These are phyloP conservation scores for Moringa oleifera DNA, from an alignment of 345 rosid genomes.

Conservation along the genomic window DNA sequence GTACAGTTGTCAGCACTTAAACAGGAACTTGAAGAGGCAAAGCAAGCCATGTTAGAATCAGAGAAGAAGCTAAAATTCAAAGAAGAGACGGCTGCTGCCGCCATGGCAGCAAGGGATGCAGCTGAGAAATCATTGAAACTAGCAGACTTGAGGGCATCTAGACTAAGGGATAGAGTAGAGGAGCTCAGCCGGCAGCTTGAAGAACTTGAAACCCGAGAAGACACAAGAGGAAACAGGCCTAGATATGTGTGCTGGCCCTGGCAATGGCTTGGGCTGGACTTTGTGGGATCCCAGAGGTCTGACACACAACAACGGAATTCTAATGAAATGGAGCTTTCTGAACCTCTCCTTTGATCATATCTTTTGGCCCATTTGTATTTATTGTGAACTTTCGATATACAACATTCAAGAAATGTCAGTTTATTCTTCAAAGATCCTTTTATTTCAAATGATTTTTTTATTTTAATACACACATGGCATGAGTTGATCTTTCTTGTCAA, in stretches of 20 bases:
- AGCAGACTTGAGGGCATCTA: constrained; percentile 82
- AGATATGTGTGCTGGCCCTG: constrained; percentile 97
- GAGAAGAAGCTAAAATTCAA: constrained; percentile 90
- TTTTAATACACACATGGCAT: not conserved
- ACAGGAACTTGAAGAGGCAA: constrained; percentile 89
- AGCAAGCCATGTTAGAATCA: constrained; percentile 59
- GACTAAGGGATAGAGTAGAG: constrained; percentile 89
- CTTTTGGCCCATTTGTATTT: constrained; percentile 12
- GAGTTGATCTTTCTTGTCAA: not conserved
- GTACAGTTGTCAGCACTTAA: constrained; percentile 58
- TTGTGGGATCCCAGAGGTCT: constrained; percentile 55
- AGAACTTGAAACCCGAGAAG: constrained; percentile 70
- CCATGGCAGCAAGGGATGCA: constrained; percentile 99
- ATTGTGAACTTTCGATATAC: constrained; percentile 12
- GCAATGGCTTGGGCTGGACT: constrained; percentile 97
- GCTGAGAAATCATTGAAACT: constrained; percentile 88
- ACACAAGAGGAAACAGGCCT: constrained; percentile 42
- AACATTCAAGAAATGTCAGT: constrained; percentile 13
- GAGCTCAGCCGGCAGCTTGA: constrained; percentile 80
- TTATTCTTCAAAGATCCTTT: constrained; percentile 6
- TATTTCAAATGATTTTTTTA: constrained; percentile 4
- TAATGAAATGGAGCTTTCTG: constrained; percentile 97
- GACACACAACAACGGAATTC: constrained; percentile 47
- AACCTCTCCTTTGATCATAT: constrained; percentile 61
- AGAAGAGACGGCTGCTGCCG: constrained; percentile 94